Evolutionary conservation across 495 filamentous ascomycete species (phyloP).

Genomic region (Neurospora sp.): DNA sequence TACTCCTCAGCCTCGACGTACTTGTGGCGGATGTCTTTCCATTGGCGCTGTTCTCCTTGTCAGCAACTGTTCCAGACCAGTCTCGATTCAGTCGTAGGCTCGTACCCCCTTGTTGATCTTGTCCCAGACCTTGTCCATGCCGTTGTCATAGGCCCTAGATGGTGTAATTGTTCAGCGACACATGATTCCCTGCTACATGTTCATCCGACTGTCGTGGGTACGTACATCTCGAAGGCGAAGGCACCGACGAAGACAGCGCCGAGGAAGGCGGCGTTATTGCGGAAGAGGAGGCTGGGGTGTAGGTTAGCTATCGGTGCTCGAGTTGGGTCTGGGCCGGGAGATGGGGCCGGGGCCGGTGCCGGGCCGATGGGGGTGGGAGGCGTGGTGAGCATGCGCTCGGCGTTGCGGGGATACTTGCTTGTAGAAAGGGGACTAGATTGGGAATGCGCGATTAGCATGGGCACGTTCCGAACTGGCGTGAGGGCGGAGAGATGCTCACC

Average conservation of each 20-base stretch:
- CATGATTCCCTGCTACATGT: background rate
- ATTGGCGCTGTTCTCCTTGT: slow-evolving; percentile 69
- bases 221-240: slow-evolving; percentile 91
- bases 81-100: background rate
- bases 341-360: background rate
- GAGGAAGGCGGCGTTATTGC: slow-evolving; percentile 76
- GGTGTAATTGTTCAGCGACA: slow-evolving; percentile 13
- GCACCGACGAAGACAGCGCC: slow-evolving; percentile 74
- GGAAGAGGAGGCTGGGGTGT: slow-evolving; percentile 63
- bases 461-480: background rate
- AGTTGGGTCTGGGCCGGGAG: background rate
- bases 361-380: background rate
- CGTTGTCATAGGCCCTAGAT: slow-evolving; percentile 62
- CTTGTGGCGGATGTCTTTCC: slow-evolving; percentile 94
- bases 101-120: slow-evolving; percentile 74
- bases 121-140: slow-evolving; percentile 81
- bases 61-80: slow-evolving; percentile 12
- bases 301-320: slow-evolving; percentile 18
- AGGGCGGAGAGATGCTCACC: slow-evolving; percentile 18
- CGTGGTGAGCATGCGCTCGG: background rate
- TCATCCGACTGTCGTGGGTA: slow-evolving; percentile 4
- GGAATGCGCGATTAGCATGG: slow-evolving; percentile 25
- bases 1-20: slow-evolving; percentile 54
- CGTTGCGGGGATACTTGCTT: slow-evolving; percentile 52
- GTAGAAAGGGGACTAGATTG: slow-evolving; percentile 53